phyloP scores from a whole-genome alignment of 1,284 basidiomycete species.

The Apiotrichum brassicae region DNA sequence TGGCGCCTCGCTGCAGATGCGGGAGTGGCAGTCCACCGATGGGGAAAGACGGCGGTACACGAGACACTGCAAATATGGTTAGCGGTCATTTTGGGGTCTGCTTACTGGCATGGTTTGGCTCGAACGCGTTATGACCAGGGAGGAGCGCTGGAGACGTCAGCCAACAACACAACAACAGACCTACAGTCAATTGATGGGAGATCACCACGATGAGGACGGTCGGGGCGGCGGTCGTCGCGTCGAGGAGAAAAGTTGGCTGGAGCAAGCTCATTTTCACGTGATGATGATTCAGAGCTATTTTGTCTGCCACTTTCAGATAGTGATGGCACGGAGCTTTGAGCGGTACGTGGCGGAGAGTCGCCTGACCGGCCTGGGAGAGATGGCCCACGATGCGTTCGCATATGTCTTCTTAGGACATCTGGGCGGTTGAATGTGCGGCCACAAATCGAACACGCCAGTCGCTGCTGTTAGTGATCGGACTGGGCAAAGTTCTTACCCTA shows the following conservation, averaged over 20 bases:
- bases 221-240: background rate
- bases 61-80: background rate
- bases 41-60: background rate
- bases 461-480: background rate
- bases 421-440: slow-evolving; percentile 2
- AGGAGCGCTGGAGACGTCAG: background rate
- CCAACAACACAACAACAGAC: background rate
- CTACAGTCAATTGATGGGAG: slow-evolving; percentile 1
- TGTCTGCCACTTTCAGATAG: background rate
- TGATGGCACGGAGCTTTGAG: background rate
- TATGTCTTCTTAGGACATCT: slow-evolving; percentile 5
- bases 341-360: background rate
- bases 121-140: background rate
- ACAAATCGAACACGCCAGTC: slow-evolving; percentile 1
- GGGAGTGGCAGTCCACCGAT: background rate
- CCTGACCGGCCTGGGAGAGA: background rate
- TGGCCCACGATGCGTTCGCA: slow-evolving; percentile 1
- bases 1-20: background rate
- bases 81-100: background rate
- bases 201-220: slow-evolving; percentile 1
- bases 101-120: background rate
- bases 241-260: background rate
- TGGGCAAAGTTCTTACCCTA: background rate
- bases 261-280: background rate
- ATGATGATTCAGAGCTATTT: background rate